These are phyloP conservation scores for Rhinocladiella mackenziei DNA, from an alignment of 2,329 filamentous ascomycete species.

Conservation along the genomic window DNA sequence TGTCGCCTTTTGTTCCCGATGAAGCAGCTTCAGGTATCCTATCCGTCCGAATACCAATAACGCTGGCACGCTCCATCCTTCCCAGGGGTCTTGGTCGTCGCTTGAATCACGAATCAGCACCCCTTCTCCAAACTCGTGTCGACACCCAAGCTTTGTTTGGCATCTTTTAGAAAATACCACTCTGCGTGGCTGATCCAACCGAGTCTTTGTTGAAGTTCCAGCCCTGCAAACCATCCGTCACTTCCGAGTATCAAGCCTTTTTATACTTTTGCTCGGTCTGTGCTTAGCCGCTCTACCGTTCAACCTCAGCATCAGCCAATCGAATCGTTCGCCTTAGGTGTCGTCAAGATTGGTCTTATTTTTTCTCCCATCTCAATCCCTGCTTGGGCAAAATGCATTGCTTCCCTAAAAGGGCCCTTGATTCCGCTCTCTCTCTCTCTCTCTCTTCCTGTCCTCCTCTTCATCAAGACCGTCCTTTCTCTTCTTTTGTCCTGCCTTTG, in stretches of 20 bases:
- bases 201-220: not conserved
- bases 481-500: too few species aligned
- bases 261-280: slow-evolving; percentile 9
- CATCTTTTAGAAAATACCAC: slow-evolving; percentile 7
- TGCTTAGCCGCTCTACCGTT: slow-evolving; percentile 11
- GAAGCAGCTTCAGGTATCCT: slow-evolving; percentile 2
- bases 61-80: slow-evolving; percentile 9
- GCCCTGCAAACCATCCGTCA: slow-evolving; percentile 12
- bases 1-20: slow-evolving; percentile 4
- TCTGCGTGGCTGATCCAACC: not conserved
- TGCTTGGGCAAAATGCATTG: not conserved
- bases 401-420: slow-evolving; percentile 5
- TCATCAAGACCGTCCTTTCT: slow-evolving; percentile 1
- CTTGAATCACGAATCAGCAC: slow-evolving; percentile 19
- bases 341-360: slow-evolving; percentile 14
- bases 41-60: slow-evolving; percentile 16
- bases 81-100: slow-evolving; percentile 5
- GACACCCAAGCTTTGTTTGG: slow-evolving; percentile 15
- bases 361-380: not conserved
- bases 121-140: slow-evolving; percentile 16
- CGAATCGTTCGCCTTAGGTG: slow-evolving; percentile 11
- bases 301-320: slow-evolving; percentile 6
- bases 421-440: too few species aligned
- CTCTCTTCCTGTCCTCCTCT: too few species aligned
- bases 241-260: slow-evolving; percentile 21